Evolutionary conservation across 176 grass and related monocot species (phyloP).

Genomic region (Typha latifolia): DNA sequence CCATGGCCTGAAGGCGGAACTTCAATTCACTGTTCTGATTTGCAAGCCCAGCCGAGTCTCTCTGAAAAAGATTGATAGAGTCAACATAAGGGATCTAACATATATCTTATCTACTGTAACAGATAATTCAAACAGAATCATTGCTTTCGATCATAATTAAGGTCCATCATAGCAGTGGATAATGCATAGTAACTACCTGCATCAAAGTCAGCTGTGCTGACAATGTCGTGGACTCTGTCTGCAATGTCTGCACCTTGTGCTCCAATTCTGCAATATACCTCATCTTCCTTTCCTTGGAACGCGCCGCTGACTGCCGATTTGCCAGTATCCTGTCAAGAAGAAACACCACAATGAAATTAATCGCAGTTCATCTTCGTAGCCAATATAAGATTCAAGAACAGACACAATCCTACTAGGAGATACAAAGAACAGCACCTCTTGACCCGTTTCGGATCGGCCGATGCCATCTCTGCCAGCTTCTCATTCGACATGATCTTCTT

Average conservation of each 20-base stretch:
- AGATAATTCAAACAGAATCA: no score
- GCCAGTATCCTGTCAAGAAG: constrained; percentile 59
- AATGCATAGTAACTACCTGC: constrained; percentile 30
- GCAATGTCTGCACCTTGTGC: constrained; percentile 89
- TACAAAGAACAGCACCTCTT: constrained; percentile 37
- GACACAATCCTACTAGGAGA: no score
- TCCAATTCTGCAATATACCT: constrained; percentile 87
- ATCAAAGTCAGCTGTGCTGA: constrained; percentile 80
- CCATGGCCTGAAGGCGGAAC: constrained; percentile 94
- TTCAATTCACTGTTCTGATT: constrained; percentile 86
- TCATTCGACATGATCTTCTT: constrained; percentile 93
- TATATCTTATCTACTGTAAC: no score
- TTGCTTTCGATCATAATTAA: no score
- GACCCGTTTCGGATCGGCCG: constrained; percentile 88
- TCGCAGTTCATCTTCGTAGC: not conserved
- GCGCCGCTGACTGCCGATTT: constrained; percentile 87
- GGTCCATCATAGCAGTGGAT: no score
- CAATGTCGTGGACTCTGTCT: constrained; percentile 67
- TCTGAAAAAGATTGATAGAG: constrained; percentile 24
- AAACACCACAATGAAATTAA: not conserved
- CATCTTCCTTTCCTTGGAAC: constrained; percentile 92
- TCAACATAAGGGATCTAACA: no score
- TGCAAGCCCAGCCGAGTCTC: constrained; percentile 44
- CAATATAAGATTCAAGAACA: not conserved
- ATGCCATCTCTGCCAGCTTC: constrained; percentile 94